Conservation (phyloP, 257 asterid genomes). For the Hygrophila difformis region DNA sequence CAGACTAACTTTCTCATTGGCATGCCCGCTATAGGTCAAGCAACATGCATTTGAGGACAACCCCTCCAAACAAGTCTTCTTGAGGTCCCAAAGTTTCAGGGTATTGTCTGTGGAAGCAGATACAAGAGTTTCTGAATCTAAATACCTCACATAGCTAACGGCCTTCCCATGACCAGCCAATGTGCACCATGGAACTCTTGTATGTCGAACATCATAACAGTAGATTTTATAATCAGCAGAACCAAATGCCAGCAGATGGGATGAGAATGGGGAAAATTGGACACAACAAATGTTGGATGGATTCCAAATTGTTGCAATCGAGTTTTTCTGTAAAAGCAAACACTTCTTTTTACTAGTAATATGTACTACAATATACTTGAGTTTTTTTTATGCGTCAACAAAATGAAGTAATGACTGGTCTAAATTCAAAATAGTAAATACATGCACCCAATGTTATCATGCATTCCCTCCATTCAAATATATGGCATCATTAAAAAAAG, state of each 20-base stretch:
- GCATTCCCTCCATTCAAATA: no score
- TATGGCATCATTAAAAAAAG: no score
- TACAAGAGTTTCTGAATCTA: slow-evolving; percentile 39
- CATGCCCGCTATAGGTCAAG: slow-evolving; percentile 37
- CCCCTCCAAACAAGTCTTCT: slow-evolving; percentile 25
- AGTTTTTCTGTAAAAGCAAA: slow-evolving; percentile 24
- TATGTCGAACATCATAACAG: slow-evolving; percentile 42
- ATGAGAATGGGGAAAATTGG: slow-evolving; percentile 38
- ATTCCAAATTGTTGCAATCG: slow-evolving; percentile 27
- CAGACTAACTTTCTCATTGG: slow-evolving; percentile 33
- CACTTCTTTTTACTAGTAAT: background rate
- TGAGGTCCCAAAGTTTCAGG: slow-evolving; percentile 52
- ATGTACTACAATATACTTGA: no score
- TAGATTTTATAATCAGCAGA: slow-evolving; percentile 36
- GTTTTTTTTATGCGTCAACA: no score
- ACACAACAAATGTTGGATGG: slow-evolving; percentile 45
- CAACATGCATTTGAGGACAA: slow-evolving; percentile 34
- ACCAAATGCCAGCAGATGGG: slow-evolving; percentile 42
- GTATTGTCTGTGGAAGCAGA: slow-evolving; percentile 48
- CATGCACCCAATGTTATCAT: no score
- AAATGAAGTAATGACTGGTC: no score
- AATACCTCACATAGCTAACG: slow-evolving; percentile 43
- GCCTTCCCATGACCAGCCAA: slow-evolving; percentile 40
- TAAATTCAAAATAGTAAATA: no score
- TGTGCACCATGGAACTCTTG: slow-evolving; percentile 44